A percentile compares a stretch with the other conserved stretches of the same genome.
These are phyloP conservation scores for Leishmania braziliensis DNA, from an alignment of 208 protist genomes.

Conservation along the genomic window DNA sequence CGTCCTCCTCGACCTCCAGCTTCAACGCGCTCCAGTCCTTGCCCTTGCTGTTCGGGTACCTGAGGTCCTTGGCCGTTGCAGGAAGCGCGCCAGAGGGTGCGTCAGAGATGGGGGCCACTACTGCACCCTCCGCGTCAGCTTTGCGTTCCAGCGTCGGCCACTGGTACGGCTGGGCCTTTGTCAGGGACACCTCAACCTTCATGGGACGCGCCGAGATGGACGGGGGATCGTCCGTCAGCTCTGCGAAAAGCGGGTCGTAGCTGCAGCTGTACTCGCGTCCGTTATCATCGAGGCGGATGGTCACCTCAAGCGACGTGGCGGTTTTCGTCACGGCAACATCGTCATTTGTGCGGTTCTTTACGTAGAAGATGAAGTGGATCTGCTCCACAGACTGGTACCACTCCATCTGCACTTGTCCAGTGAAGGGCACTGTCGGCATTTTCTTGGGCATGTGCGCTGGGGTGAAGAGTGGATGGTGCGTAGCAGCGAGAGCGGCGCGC, in stretches of 20 bases:
- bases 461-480: background rate
- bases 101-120: constrained; percentile 4
- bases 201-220: constrained; percentile 66
- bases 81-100: constrained; percentile 17
- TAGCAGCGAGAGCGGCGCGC: background rate
- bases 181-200: constrained; percentile 84
- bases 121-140: constrained; percentile 5
- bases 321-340: constrained; percentile 63
- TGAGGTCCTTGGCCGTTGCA: constrained; percentile 49
- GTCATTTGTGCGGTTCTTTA: constrained; percentile 60
- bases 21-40: constrained; percentile 83
- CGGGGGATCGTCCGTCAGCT: constrained; percentile 32
- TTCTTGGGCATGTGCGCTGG: background rate
- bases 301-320: constrained; percentile 44
- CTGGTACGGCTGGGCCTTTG: constrained; percentile 57
- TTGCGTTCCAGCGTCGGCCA: constrained; percentile 78
- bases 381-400: constrained; percentile 86
- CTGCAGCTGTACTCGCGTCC: constrained; percentile 74
- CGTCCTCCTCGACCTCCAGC: constrained; percentile 83
- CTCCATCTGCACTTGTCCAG: constrained; percentile 72
- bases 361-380: constrained; percentile 86
- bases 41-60: constrained; percentile 82
- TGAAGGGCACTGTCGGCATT: constrained; percentile 56
- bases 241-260: constrained; percentile 68
- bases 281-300: constrained; percentile 60